These are phyloP conservation scores for Clarireedia hainanense DNA, from an alignment of 2,329 filamentous ascomycete genomes.

Conservation along the genomic window DNA sequence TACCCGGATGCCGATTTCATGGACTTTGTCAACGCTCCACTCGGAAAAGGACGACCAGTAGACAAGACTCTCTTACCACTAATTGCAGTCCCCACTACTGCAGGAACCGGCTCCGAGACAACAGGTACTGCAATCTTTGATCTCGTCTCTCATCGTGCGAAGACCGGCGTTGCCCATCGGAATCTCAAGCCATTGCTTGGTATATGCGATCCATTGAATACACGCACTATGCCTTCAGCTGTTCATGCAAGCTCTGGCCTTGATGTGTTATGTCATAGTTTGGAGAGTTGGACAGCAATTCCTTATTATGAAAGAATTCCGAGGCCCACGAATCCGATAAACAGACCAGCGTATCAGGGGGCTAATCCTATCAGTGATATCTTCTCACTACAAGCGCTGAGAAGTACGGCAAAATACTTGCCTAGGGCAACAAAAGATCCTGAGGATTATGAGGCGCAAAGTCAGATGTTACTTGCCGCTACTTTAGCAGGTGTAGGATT, in stretches of 20 bases:
- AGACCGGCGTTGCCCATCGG: slow-evolving; percentile 92
- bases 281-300: slow-evolving; percentile 97
- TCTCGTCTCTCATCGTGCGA: slow-evolving; percentile 78
- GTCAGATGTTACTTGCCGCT: slow-evolving; percentile 89
- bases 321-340: slow-evolving; percentile 78
- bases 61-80: slow-evolving; percentile 64
- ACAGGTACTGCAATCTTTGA: slow-evolving; percentile 98
- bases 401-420: slow-evolving; percentile 82
- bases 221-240: slow-evolving; percentile 87
- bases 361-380: slow-evolving; percentile 97
- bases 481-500: slow-evolving; percentile 94
- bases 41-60: slow-evolving; percentile 77
- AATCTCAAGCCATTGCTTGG: slow-evolving; percentile 93
- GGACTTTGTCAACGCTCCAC: slow-evolving; percentile 93
- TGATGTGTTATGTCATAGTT: slow-evolving; percentile 88
- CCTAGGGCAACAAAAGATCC: slow-evolving; percentile 81
- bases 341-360: slow-evolving; percentile 90
- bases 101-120: slow-evolving; percentile 85
- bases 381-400: slow-evolving; percentile 82
- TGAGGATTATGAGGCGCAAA: slow-evolving; percentile 87
- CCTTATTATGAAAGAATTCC: slow-evolving; percentile 83
- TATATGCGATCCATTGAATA: slow-evolving; percentile 81
- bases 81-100: slow-evolving; percentile 77
- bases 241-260: slow-evolving; percentile 89
- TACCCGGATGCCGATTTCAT: slow-evolving; percentile 91